Percentiles rank a stretch among this genome's conserved stretches.
phyloP scores from a whole-genome alignment of 345 rosid species.

The Eucalyptus regnans region DNA sequence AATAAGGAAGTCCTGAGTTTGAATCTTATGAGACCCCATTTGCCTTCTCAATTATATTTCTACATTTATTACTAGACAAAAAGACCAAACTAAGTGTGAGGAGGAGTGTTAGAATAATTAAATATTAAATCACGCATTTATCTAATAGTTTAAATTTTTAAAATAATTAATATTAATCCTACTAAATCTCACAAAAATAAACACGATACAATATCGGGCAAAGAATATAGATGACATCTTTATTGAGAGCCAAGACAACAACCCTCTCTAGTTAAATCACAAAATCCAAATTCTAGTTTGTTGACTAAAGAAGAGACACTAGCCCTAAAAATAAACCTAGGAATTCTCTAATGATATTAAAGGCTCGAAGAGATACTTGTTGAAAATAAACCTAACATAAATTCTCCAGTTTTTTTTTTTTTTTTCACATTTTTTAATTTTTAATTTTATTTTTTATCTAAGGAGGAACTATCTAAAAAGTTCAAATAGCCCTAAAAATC shows the following conservation, averaged over 20 bases:
- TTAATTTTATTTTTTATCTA: too few relatives aligned
- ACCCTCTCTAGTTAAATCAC: not conserved
- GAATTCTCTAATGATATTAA: not conserved
- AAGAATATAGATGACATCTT: too few relatives aligned
- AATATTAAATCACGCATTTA: fast-evolving
- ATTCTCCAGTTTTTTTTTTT: too few relatives aligned
- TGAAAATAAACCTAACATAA: not conserved
- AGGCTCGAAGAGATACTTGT: not conserved
- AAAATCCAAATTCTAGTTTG: not conserved
- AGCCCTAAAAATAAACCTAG: too few relatives aligned
- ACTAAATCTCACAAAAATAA: too few relatives aligned
- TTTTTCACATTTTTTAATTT: too few relatives aligned
- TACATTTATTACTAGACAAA: too few relatives aligned
- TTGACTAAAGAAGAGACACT: not conserved
- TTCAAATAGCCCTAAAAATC: not conserved
- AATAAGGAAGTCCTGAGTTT: fast-evolving
- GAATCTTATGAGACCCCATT: too few relatives aligned
- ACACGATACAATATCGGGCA: fast-evolving
- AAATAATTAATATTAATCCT: fast-evolving
- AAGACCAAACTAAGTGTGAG: too few relatives aligned
- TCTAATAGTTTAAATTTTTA: too few relatives aligned
- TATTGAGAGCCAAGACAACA: not conserved
- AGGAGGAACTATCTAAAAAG: not conserved
- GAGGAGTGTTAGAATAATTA: fast-evolving
- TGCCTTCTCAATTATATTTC: too few relatives aligned